phyloP scores from a whole-genome alignment of 202 grass and related monocot species.

The Schoenoplectus tabernaemontani region DNA sequence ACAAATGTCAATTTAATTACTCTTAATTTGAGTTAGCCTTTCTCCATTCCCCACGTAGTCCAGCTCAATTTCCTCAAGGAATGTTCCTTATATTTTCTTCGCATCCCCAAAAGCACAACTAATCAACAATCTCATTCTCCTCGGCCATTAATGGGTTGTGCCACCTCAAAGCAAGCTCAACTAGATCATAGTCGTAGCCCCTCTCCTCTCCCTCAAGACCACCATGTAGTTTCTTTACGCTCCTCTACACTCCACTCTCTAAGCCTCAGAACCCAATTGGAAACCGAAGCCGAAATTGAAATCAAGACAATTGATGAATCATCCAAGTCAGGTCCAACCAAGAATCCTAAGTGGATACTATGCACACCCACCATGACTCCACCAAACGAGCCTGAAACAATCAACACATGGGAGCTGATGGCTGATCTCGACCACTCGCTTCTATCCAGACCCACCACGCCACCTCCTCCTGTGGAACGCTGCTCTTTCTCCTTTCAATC shows the following conservation, averaged over 20 bases:
- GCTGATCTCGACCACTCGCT: slow-evolving; percentile 61
- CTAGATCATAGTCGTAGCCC: slow-evolving; percentile 49
- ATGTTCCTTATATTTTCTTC: slow-evolving; percentile 18
- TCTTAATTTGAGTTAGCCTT: slow-evolving; percentile 15
- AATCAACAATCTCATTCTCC: not conserved
- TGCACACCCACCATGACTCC: slow-evolving; percentile 84
- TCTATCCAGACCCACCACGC: slow-evolving; percentile 21
- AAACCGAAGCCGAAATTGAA: not conserved
- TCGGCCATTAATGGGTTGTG: slow-evolving; percentile 63
- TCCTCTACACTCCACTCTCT: slow-evolving; percentile 66
- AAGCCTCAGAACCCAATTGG: slow-evolving; percentile 28
- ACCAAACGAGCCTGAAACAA: slow-evolving; percentile 80
- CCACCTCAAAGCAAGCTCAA: slow-evolving; percentile 68
- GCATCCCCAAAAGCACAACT: not conserved
- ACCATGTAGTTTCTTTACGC: slow-evolving; percentile 50
- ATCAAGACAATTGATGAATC: slow-evolving; percentile 14
- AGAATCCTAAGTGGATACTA: slow-evolving; percentile 30
- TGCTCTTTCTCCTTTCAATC: slow-evolving; percentile 85
- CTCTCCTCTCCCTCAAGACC: slow-evolving; percentile 39
- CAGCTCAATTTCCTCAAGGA: slow-evolving; percentile 40
- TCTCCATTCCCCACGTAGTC: slow-evolving; percentile 44
- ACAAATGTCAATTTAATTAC: not conserved
- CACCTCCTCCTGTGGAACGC: slow-evolving; percentile 31
- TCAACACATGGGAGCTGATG: slow-evolving; percentile 80
- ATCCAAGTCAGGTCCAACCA: slow-evolving; percentile 9